Evolutionary conservation across 2,329 filamentous ascomycete genomes (phyloP).

Genomic region (Hypoxylon sp.): DNA sequence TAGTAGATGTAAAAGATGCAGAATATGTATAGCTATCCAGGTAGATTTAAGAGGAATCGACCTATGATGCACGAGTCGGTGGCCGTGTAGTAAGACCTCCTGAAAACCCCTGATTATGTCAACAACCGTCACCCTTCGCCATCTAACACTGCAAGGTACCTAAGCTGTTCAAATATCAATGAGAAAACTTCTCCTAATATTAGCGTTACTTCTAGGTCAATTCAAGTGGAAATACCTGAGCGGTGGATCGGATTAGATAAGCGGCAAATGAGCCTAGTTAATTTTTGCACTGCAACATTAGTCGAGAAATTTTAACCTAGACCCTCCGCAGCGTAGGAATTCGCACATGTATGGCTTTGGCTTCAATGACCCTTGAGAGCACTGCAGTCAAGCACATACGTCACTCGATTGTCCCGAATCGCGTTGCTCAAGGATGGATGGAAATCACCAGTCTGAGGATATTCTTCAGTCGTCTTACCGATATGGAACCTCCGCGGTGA

Average conservation of each 20-base stretch:
- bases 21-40: not conserved
- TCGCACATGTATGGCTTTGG: too few relatives aligned
- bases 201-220: not conserved
- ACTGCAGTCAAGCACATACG: too few relatives aligned
- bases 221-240: not conserved
- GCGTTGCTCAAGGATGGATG: conserved; percentile 3
- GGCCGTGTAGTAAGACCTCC: not conserved
- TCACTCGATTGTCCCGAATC: not conserved
- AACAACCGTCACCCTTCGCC: not conserved
- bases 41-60: not conserved
- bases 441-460: not conserved
- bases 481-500: conserved; percentile 21
- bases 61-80: not conserved
- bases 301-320: not conserved
- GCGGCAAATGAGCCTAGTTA: not conserved
- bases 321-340: not conserved
- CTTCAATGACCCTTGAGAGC: too few relatives aligned
- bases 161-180: too few relatives aligned
- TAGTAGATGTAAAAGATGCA: conserved; percentile 4
- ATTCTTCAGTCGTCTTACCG: conserved; percentile 25
- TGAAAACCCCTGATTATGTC: conserved; percentile 1
- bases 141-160: too few relatives aligned
- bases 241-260: conserved; percentile 1
- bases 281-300: not conserved
- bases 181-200: not conserved